These are phyloP conservation scores for Yamadazyma conglobata DNA, from an alignment of 1,139 yeast species.

Conservation along the genomic window DNA sequence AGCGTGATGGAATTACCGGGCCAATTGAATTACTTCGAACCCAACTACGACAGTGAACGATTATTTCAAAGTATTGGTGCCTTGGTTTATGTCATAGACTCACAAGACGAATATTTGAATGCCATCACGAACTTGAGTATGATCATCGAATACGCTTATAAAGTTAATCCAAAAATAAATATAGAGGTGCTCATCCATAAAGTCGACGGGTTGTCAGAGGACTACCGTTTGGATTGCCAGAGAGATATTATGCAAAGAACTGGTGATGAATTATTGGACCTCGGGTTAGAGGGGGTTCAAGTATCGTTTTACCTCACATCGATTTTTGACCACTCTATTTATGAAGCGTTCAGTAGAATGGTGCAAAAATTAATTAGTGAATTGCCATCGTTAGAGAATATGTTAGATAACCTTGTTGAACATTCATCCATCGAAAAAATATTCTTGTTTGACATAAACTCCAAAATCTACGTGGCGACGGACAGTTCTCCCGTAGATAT, in stretches of 20 bases:
- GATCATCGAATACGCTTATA: slow-evolving; percentile 85
- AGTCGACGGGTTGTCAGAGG: slow-evolving; percentile 92
- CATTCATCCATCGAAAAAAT: slow-evolving; percentile 91
- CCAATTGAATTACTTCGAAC: slow-evolving; percentile 85
- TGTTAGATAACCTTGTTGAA: slow-evolving; percentile 84
- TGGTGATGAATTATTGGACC: slow-evolving; percentile 85
- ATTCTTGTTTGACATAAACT: slow-evolving; percentile 83
- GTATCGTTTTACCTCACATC: slow-evolving; percentile 89
- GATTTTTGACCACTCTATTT: slow-evolving; percentile 91
- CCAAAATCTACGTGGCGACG: slow-evolving; percentile 95
- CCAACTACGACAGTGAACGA: slow-evolving; percentile 73
- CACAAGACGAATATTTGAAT: slow-evolving; percentile 91
- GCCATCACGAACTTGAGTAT: slow-evolving; percentile 86
- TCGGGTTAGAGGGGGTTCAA: slow-evolving; percentile 88
- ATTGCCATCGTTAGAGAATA: slow-evolving; percentile 80
- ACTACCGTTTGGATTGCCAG: slow-evolving; percentile 89
- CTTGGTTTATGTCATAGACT: slow-evolving; percentile 87
- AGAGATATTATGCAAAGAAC: slow-evolving; percentile 95
- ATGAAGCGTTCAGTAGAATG: slow-evolving; percentile 91
- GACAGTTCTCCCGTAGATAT: slow-evolving; percentile 95
- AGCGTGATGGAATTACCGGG: slow-evolving; percentile 98
- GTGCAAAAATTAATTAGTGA: slow-evolving; percentile 90
- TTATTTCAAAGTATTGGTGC: slow-evolving; percentile 87
- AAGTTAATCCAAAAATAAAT: slow-evolving; percentile 80
- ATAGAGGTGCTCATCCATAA: slow-evolving; percentile 93